A percentile compares a stretch with the other conserved stretches of the same genome.
Evolutionary conservation across 805 yeast species (phyloP).

Genomic region (Hemisphaericaspora nanyangensis): DNA sequence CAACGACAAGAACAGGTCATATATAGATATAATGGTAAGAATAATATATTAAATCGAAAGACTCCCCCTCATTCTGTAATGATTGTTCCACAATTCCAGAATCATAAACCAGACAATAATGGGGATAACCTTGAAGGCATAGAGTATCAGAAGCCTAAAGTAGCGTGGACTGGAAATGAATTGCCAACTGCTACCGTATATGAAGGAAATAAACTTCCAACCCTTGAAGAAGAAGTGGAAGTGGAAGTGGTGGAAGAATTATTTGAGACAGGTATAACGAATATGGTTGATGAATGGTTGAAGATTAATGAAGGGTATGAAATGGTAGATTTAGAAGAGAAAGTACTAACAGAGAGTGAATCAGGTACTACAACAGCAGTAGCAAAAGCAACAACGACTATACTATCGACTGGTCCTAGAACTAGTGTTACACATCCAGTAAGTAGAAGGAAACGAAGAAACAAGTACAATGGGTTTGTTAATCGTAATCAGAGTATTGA

Average conservation of each 20-base stretch:
- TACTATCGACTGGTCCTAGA: too few species aligned
- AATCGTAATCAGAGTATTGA: slow-evolving; percentile 4
- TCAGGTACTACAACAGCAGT: not conserved
- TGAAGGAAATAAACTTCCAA: not conserved
- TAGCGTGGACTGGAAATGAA: slow-evolving; percentile 2
- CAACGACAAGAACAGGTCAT: too few species aligned
- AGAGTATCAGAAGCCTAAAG: slow-evolving; percentile 17
- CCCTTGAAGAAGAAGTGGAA: not conserved
- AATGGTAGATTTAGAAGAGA: too few species aligned
- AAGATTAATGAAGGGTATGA: not conserved
- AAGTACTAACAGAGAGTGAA: not conserved
- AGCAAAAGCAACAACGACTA: not conserved
- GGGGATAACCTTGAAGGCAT: not conserved
- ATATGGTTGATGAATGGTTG: too few species aligned
- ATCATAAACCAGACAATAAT: slow-evolving; percentile 9
- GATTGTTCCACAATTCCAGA: slow-evolving; percentile 19
- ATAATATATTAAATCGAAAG: slow-evolving; percentile 16
- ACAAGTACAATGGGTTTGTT: not conserved
- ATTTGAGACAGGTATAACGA: not conserved
- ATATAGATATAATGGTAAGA: slow-evolving; percentile 9
- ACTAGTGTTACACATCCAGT: too few species aligned
- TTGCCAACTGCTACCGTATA: not conserved
- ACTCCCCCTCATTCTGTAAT: slow-evolving; percentile 17
- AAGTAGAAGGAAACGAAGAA: too few species aligned
- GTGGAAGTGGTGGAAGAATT: not conserved